A percentile compares a stretch with the other conserved stretches of the same genome.
Evolutionary conservation across 805 yeast genomes (phyloP).

Genomic region (Zygosaccharomyces siamensis): DNA sequence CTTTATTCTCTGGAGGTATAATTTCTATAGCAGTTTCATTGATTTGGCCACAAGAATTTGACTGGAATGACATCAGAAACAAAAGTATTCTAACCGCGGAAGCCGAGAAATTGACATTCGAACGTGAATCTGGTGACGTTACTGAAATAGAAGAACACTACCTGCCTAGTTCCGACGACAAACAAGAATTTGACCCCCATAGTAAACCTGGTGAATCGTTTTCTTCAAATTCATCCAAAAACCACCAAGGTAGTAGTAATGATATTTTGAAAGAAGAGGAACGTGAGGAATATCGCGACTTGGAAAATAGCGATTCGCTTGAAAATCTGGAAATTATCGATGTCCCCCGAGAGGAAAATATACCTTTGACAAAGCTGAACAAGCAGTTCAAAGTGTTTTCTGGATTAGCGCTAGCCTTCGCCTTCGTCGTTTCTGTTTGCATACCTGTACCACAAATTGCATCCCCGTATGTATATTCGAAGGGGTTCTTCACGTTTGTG

Average conservation of each 20-base stretch:
- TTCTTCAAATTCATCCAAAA: slow-evolving; percentile 37
- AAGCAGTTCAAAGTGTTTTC: slow-evolving; percentile 33
- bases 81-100: slow-evolving; percentile 28
- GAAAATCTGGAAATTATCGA: slow-evolving; percentile 13
- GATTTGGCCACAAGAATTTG: slow-evolving; percentile 40
- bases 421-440: slow-evolving; percentile 28
- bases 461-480: slow-evolving; percentile 34
- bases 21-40: slow-evolving; percentile 32
- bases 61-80: slow-evolving; percentile 36
- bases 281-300: not conserved
- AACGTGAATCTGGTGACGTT: not conserved
- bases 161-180: not conserved
- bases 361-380: slow-evolving; percentile 30
- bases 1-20: slow-evolving; percentile 38
- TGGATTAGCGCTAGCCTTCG: slow-evolving; percentile 22
- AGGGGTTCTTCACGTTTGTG: slow-evolving; percentile 33
- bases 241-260: slow-evolving; percentile 78
- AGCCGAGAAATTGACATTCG: slow-evolving; percentile 3
- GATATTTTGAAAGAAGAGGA: not conserved
- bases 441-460: slow-evolving; percentile 37
- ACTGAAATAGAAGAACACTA: not conserved
- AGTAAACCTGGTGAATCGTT: not conserved
- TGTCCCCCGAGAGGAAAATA: slow-evolving; percentile 24
- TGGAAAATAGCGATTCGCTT: not conserved
- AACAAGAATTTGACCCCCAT: not conserved